Evolutionary conservation across 495 filamentous ascomycete species (phyloP).

Genomic region (Lasiosphaeria ovina): DNA sequence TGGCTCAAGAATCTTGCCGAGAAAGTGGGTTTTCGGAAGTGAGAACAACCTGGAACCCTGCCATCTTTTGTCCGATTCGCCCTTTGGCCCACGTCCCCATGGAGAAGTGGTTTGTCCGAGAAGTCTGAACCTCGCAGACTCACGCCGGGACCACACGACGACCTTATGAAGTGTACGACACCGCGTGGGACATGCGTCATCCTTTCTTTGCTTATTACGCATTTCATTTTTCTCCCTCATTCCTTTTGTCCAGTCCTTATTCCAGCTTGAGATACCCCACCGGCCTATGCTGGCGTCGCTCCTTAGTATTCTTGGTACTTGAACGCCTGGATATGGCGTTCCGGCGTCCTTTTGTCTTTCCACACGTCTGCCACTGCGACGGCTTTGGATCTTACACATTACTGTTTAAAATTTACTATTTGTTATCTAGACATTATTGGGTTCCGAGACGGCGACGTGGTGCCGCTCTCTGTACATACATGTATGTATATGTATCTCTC

Average conservation of each 20-base stretch:
- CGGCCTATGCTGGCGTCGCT: slow-evolving; percentile 1
- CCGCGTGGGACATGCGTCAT: not conserved
- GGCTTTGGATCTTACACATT: slow-evolving; percentile 1
- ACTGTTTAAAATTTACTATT: slow-evolving; percentile 15
- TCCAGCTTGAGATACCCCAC: not conserved
- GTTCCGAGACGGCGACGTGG: not conserved
- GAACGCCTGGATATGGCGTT: slow-evolving; percentile 1
- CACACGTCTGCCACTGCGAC: not conserved
- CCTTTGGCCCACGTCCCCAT: not conserved
- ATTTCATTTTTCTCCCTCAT: slow-evolving; percentile 10
- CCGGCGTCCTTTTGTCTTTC: not conserved
- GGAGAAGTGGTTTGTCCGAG: not conserved
- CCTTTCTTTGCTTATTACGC: slow-evolving; percentile 4
- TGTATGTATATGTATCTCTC: not conserved
- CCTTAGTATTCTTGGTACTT: not conserved
- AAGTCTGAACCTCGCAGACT: not conserved
- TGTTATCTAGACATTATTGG: slow-evolving; percentile 15
- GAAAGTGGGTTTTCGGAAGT: slow-evolving; percentile 42
- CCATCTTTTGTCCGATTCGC: not conserved
- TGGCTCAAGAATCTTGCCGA: slow-evolving; percentile 46
- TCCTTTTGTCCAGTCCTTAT: not conserved
- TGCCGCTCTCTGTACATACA: slow-evolving; percentile 14
- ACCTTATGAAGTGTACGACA: not conserved
- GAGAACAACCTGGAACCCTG: not conserved
- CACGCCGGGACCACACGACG: not conserved